Evolutionary conservation across 495 filamentous ascomycete species (phyloP).

Genomic region (Trichocladium uniseriatum): DNA sequence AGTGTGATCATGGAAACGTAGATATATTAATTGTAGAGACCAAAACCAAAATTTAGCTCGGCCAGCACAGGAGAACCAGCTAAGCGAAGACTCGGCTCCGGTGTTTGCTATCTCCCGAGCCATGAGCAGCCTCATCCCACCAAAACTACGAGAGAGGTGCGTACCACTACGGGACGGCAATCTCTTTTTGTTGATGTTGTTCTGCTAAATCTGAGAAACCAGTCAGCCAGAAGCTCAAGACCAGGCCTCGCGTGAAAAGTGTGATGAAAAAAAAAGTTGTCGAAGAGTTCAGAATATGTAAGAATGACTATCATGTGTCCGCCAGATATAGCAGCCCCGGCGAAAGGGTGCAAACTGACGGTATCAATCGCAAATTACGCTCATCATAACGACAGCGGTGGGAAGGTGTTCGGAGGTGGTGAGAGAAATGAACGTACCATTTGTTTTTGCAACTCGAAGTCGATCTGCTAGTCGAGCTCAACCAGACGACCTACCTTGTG

Average conservation of each 20-base stretch:
- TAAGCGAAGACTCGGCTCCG: conserved; percentile 8
- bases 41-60: conserved; percentile 3
- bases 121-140: conserved; percentile 7
- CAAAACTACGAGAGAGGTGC: conserved; percentile 4
- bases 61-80: conserved; percentile 1
- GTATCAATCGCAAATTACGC: conserved; percentile 31
- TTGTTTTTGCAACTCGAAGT: background rate
- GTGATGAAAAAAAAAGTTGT: background rate
- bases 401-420: background rate
- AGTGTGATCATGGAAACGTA: too few species aligned
- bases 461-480: too few species aligned
- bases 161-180: conserved; percentile 8
- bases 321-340: conserved; percentile 22
- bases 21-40: conserved; percentile 2
- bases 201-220: background rate
- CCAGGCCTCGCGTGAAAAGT: background rate
- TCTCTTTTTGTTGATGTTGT: background rate
- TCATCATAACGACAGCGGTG: conserved; percentile 19
- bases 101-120: conserved; percentile 12
- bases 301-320: conserved; percentile 27
- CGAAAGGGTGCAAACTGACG: conserved; percentile 24
- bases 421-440: conserved; percentile 5
- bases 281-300: conserved; percentile 26
- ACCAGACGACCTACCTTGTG: background rate
- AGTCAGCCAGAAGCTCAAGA: conserved; percentile 2